Conservation (phyloP, 495 filamentous ascomycete species). For the Geoglossum glabrum region DNA sequence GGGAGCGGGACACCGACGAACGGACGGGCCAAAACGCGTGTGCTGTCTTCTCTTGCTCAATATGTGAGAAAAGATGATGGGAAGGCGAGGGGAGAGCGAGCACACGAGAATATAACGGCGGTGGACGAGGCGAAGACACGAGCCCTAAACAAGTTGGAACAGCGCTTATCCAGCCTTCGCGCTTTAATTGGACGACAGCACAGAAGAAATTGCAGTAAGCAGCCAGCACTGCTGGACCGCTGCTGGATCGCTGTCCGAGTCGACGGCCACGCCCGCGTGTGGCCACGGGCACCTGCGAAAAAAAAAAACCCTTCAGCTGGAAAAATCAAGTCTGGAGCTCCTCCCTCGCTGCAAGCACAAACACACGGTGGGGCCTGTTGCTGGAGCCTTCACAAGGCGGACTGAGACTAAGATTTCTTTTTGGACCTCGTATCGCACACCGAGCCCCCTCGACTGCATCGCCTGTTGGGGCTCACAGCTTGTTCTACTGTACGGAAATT, state of each 20-base stretch:
- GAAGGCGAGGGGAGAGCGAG: neutral
- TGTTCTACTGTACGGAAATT: neutral
- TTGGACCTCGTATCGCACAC: neutral
- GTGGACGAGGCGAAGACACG: neutral
- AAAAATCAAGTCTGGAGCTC: neutral
- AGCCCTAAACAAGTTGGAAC: neutral
- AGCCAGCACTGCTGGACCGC: too few species aligned
- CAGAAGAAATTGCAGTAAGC: neutral
- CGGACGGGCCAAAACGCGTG: constrained; percentile 2
- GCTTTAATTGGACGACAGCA: neutral
- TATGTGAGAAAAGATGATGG: constrained; percentile 3
- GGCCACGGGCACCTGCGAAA: neutral
- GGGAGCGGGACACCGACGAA: neutral
- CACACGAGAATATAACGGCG: constrained; percentile 1
- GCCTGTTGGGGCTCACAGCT: neutral
- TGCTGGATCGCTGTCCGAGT: neutral
- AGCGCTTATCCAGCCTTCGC: neutral
- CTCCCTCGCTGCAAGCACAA: neutral
- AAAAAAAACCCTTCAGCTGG: neutral
- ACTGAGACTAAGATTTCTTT: neutral
- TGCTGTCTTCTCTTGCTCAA: constrained; percentile 1
- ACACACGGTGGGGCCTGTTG: too few species aligned
- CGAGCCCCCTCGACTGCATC: neutral
- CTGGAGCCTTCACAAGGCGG: neutral
- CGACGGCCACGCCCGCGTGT: neutral